phyloP scores from a whole-genome alignment of 768 basidiomycete species.

The Lactarius sp. region DNA sequence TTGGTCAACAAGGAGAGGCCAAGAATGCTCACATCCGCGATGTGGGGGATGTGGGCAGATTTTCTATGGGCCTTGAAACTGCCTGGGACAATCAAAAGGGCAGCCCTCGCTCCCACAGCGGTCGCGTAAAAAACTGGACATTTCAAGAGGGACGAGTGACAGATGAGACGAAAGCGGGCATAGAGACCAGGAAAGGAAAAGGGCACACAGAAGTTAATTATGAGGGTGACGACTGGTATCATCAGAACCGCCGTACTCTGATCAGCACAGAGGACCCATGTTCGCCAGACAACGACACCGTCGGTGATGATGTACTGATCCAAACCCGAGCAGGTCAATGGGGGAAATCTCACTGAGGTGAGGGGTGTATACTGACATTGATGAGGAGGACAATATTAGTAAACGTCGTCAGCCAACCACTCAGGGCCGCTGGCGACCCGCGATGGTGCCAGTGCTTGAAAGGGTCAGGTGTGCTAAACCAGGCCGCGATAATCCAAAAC shows the following conservation, averaged over 20 bases:
- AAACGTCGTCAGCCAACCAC: background rate
- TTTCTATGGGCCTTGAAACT: no score
- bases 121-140: background rate
- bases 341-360: no score
- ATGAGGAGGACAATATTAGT: background rate
- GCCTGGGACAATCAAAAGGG: background rate
- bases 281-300: slow-evolving; percentile 17
- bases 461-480: background rate
- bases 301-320: slow-evolving; percentile 11
- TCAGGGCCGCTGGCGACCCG: background rate
- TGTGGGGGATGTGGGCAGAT: background rate
- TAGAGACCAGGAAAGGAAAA: background rate
- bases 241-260: background rate
- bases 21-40: background rate
- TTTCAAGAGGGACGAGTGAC: background rate
- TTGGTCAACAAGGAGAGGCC: slow-evolving; percentile 4
- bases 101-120: background rate
- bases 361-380: slow-evolving; percentile 4
- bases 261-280: slow-evolving; percentile 8
- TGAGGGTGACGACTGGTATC: background rate
- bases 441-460: background rate
- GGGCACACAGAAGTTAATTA: background rate
- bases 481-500: background rate
- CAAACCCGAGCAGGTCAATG: background rate
- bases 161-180: background rate